Percentiles rank a stretch among this genome's conserved stretches.
phyloP scores from a whole-genome alignment of 1,284 basidiomycete species.

The Moesziomyces aphidis region DNA sequence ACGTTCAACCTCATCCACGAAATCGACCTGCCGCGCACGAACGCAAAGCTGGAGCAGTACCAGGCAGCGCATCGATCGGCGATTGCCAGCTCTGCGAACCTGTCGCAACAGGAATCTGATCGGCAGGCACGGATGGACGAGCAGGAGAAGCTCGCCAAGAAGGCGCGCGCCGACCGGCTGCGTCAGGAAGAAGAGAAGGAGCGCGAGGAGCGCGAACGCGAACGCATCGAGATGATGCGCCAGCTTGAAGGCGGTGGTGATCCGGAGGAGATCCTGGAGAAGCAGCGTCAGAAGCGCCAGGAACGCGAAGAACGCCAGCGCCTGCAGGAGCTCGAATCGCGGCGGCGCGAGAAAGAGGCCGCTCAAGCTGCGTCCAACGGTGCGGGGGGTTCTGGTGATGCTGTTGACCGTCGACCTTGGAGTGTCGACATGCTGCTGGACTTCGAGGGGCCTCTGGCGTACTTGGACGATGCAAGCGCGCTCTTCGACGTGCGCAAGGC shows the following conservation, averaged over 20 bases:
- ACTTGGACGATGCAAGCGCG: constrained; percentile 49
- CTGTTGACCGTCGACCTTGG: constrained; percentile 31
- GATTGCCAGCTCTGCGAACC: constrained; percentile 50
- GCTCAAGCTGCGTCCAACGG: constrained; percentile 19
- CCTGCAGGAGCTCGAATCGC: constrained; percentile 24
- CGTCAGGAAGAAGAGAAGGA: constrained; percentile 57
- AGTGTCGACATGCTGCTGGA: constrained; percentile 56
- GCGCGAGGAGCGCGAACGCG: constrained; percentile 42
- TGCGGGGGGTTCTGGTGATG: constrained; percentile 7
- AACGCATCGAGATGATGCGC: constrained; percentile 58
- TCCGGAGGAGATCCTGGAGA: constrained; percentile 51
- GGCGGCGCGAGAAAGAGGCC: constrained; percentile 39
- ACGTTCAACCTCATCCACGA: constrained; percentile 96
- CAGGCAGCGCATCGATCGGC: constrained; percentile 70
- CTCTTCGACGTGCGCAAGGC: constrained; percentile 50
- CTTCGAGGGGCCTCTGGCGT: constrained; percentile 61
- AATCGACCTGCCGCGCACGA: constrained; percentile 84
- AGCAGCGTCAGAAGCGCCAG: constrained; percentile 46
- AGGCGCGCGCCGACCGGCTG: constrained; percentile 52
- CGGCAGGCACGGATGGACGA: constrained; percentile 52
- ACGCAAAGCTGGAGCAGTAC: constrained; percentile 83
- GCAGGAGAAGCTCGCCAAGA: constrained; percentile 45
- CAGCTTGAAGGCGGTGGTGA: constrained; percentile 57
- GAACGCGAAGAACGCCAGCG: constrained; percentile 45
- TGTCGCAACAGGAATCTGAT: constrained; percentile 56